Base-by-base conservation (phyloP, 2,329 filamentous ascomycete genomes). In the Torrubiella hemipterigena region DNA sequence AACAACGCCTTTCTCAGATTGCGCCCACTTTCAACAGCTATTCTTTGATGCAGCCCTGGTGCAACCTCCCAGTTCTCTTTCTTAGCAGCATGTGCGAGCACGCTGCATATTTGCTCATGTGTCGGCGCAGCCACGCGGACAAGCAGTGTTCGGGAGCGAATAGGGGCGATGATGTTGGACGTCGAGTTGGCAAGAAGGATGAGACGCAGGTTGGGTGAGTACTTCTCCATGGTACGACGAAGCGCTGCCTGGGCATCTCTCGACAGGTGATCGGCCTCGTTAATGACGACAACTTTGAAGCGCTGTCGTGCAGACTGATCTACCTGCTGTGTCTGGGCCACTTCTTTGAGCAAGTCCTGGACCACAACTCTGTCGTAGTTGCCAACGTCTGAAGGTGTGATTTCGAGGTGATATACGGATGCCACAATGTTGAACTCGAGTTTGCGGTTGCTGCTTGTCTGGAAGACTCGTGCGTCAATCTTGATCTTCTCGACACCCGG, bases 401-500 rank as follows among this genome's bases (percentile, higher is more conserved):
- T 98, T 56, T 98, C 91, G 46, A 98, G 78, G 56, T 98, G 91
- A 61, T 98, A 98, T 41, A 95, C 77, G 1, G 89, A 96, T 27
- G 87, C 78, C 33, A 98, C 91, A 41, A 98, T 93, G 62, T 95
- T 98, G 72, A 98, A 98, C 60, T 98, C 91, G 46, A 98, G 79
- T 59, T 98, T 98, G 52, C 91, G 85, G 57, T 94, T 96, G 50
- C 80, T 81, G 15, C 77, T 87, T 2, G 91, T 96, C 58, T 94
- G 87, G 63, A 98, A 98, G 36, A 95, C 81, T 41, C 91, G 82
- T 10, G 86, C 84, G 52, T 98, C 91, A 59, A 98, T 96, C 64
- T 96, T 96, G 69, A 98, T 98, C 69, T 95, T 96, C 52, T 98
- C 93, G n/a, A 94, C 91, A 26, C 91, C 89, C 0, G 89, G 79